Conservation (phyloP, 805 yeast species). For the Candida argentea region DNA sequence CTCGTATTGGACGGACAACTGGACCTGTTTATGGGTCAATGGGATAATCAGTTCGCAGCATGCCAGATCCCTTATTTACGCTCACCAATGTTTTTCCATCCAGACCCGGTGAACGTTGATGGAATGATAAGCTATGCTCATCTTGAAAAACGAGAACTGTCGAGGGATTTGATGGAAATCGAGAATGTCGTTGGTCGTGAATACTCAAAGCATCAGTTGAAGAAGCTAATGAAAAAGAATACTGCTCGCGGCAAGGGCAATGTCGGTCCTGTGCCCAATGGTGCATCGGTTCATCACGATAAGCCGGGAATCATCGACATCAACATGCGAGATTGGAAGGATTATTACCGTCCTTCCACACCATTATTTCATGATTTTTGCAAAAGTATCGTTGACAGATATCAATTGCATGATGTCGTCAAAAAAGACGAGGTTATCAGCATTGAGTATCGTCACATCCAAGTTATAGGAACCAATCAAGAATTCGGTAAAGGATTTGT, state of each 20-base stretch:
- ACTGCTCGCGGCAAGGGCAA: slow-evolving; percentile 4
- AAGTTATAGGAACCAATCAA: slow-evolving; percentile 12
- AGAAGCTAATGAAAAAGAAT: slow-evolving; percentile 15
- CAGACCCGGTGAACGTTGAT: slow-evolving; percentile 35
- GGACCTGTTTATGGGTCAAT: slow-evolving; percentile 28
- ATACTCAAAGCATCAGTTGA: slow-evolving; percentile 32
- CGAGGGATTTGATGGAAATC: slow-evolving; percentile 28
- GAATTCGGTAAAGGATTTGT: slow-evolving; percentile 23
- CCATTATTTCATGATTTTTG: slow-evolving; percentile 30
- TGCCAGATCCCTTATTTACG: slow-evolving; percentile 34
- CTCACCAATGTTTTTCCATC: slow-evolving; percentile 40
- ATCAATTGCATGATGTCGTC: slow-evolving; percentile 18
- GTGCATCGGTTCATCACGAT: slow-evolving; percentile 13
- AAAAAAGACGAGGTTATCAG: slow-evolving; percentile 22
- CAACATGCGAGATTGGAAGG: slow-evolving; percentile 34
- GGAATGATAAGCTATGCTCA: slow-evolving; percentile 33
- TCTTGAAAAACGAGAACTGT: slow-evolving; percentile 15
- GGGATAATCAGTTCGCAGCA: slow-evolving; percentile 33
- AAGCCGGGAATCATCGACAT: slow-evolving; percentile 28
- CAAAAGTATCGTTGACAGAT: slow-evolving; percentile 20
- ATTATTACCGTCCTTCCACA: slow-evolving; percentile 35
- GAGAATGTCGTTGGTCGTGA: slow-evolving; percentile 35
- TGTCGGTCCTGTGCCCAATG: slow-evolving; percentile 10
- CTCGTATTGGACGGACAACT: slow-evolving; percentile 26
- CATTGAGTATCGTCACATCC: slow-evolving; percentile 19